phyloP scores from a whole-genome alignment of 2,329 filamentous ascomycete species.

The Purpureocillium lavendulum region DNA sequence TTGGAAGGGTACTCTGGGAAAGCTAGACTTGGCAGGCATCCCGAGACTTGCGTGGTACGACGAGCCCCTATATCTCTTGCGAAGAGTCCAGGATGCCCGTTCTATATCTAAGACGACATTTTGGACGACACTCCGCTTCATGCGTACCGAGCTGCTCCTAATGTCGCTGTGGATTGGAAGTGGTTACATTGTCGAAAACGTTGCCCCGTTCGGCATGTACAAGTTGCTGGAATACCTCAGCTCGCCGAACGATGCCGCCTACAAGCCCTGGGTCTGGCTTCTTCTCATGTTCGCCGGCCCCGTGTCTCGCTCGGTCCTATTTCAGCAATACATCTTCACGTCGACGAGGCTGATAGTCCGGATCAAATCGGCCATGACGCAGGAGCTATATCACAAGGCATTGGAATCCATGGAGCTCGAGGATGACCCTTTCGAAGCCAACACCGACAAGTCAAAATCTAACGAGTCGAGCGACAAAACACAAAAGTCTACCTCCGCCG shows the following conservation, averaged over 20 bases:
- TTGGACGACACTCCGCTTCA: conserved; percentile 34
- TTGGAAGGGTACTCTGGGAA: conserved; percentile 34
- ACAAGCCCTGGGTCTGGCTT: conserved; percentile 45
- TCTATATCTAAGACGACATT: conserved; percentile 32
- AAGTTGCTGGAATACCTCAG: conserved; percentile 43
- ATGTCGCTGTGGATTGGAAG: conserved; percentile 35
- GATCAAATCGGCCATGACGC: conserved; percentile 46
- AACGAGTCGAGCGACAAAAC: conserved; percentile 17
- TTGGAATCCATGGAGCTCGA: conserved; percentile 48
- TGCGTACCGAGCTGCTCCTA: conserved; percentile 30
- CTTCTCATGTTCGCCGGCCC: conserved; percentile 44
- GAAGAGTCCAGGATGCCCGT: conserved; percentile 33
- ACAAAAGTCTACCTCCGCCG: conserved; percentile 34
- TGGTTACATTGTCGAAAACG: conserved; percentile 35
- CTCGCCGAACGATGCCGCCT: conserved; percentile 31
- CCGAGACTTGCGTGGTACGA: conserved; percentile 46
- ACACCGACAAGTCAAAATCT: conserved; percentile 14
- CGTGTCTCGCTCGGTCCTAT: conserved; percentile 35
- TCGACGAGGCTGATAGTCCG: conserved; percentile 48
- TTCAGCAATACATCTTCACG: conserved; percentile 50
- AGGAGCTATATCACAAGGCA: conserved; percentile 49
- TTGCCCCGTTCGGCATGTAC: conserved; percentile 46
- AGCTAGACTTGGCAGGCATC: conserved; percentile 38
- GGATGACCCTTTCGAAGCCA: conserved; percentile 38
- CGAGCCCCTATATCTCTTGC: conserved; percentile 39